A percentile compares a stretch with the other conserved stretches of the same genome.
phyloP scores from a whole-genome alignment of 768 basidiomycete species.

The Trametes gibbosa region DNA sequence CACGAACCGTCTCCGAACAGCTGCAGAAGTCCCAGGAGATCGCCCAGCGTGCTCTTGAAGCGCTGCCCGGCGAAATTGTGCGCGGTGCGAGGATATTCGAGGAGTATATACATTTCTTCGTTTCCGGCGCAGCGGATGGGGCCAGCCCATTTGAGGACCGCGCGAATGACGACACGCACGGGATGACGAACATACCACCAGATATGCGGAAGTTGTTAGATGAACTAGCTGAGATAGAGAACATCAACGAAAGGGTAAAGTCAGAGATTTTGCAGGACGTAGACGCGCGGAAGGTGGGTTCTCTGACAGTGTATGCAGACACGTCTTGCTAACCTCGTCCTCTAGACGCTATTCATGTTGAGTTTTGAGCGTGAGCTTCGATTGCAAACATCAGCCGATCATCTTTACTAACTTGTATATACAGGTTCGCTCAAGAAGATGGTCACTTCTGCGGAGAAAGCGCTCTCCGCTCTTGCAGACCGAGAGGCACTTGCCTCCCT shows the following conservation, averaged over 20 bases:
- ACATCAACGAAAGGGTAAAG: conserved; percentile 34
- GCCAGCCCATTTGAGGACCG: conserved; percentile 1
- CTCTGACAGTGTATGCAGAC: neutral
- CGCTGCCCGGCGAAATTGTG: conserved; percentile 39
- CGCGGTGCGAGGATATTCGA: conserved; percentile 38
- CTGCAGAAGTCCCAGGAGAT: conserved; percentile 7
- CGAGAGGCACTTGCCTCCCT: conserved; percentile 15
- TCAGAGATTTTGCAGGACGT: conserved; percentile 42
- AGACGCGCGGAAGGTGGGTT: conserved; percentile 41
- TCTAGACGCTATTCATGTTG: conserved; percentile 42
- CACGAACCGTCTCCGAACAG: neutral
- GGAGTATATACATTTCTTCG: conserved; percentile 39
- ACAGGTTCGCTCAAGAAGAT: conserved; percentile 20
- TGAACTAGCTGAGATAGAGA: conserved; percentile 37
- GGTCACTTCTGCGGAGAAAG: conserved; percentile 19
- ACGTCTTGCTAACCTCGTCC: too few species aligned
- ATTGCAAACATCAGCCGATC: too few species aligned
- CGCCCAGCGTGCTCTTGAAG: conserved; percentile 35
- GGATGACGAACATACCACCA: conserved; percentile 20
- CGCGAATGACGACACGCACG: conserved; percentile 9
- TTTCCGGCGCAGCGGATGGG: conserved; percentile 10
- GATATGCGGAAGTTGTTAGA: conserved; percentile 38
- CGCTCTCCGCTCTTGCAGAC: conserved; percentile 18
- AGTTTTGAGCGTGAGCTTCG: conserved; percentile 44
- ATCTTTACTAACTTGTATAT: too few species aligned